A percentile compares a stretch with the other conserved stretches of the same genome.
phyloP scores from a whole-genome alignment of 768 basidiomycete species.

The Candolleomyces eurysporus region DNA sequence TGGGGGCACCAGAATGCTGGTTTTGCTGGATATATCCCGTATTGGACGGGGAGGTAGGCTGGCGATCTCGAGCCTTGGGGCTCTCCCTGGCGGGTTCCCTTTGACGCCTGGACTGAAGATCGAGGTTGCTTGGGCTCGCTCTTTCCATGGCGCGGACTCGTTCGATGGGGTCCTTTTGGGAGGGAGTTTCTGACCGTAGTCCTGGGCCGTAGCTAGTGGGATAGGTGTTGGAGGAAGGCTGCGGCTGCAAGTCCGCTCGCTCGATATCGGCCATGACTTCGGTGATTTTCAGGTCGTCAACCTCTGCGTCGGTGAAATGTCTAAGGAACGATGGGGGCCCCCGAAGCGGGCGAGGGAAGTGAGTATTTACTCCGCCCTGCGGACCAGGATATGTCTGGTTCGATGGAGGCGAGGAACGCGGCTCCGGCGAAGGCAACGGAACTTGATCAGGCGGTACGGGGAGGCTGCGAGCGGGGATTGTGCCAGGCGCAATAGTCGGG shows the following conservation, averaged over 20 bases:
- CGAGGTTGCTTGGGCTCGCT: slow-evolving; percentile 53
- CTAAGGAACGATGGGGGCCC: slow-evolving; percentile 55
- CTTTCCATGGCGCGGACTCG: slow-evolving; percentile 52
- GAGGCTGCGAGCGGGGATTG: slow-evolving; percentile 39
- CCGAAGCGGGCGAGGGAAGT: slow-evolving; percentile 67
- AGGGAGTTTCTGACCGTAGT: slow-evolving; percentile 27
- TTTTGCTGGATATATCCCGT: slow-evolving; percentile 31
- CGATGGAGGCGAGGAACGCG: slow-evolving; percentile 32
- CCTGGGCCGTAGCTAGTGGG: slow-evolving; percentile 23
- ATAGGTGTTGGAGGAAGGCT: slow-evolving; percentile 31
- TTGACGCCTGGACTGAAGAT: slow-evolving; percentile 36
- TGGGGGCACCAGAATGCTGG: slow-evolving; percentile 32
- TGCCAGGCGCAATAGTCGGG: slow-evolving; percentile 41
- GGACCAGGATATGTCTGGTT: slow-evolving; percentile 29
- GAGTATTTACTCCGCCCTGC: slow-evolving; percentile 34
- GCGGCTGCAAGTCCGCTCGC: slow-evolving; percentile 55
- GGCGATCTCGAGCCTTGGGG: slow-evolving; percentile 43
- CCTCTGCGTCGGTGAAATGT: slow-evolving; percentile 51
- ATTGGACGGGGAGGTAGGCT: slow-evolving; percentile 38
- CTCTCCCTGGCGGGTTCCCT: slow-evolving; percentile 47
- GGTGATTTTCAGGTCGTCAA: slow-evolving; percentile 65
- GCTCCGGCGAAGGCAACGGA: slow-evolving; percentile 29
- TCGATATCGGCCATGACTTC: slow-evolving; percentile 73
- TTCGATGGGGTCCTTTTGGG: slow-evolving; percentile 54
- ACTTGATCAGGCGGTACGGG: slow-evolving; percentile 47